These are phyloP conservation scores for Emericellopsis cladophorae DNA, from an alignment of 2,329 filamentous ascomycete genomes.

Conservation along the genomic window DNA sequence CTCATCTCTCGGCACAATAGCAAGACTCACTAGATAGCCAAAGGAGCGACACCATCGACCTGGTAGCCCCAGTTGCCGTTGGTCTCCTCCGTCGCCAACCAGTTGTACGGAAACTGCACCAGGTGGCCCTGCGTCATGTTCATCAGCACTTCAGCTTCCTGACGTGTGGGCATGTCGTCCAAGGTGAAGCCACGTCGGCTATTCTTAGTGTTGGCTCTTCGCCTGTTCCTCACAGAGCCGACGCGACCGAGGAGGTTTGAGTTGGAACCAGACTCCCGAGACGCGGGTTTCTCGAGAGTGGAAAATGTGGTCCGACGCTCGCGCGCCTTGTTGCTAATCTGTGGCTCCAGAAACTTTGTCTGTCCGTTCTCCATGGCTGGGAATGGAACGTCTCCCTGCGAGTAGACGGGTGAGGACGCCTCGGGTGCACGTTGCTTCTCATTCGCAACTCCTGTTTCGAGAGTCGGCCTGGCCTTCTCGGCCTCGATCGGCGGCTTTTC, in stretches of 20 bases:
- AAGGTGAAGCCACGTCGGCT: slow-evolving; percentile 51
- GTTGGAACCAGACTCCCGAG: slow-evolving; percentile 17
- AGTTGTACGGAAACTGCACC: slow-evolving; percentile 91
- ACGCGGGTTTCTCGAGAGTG: slow-evolving; percentile 33
- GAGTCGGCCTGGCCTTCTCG: not conserved
- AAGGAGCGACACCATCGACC: slow-evolving; percentile 86
- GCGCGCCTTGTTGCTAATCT: slow-evolving; percentile 18
- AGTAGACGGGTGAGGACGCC: slow-evolving; percentile 25
- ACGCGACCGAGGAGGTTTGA: slow-evolving; percentile 16
- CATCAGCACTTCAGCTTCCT: slow-evolving; percentile 72
- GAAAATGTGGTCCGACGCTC: slow-evolving; percentile 46
- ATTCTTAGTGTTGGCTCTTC: slow-evolving; percentile 58
- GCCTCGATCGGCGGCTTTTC: slow-evolving; percentile 23
- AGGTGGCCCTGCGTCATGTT: slow-evolving; percentile 76
- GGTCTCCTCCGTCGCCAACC: slow-evolving; percentile 81
- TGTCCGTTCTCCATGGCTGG: slow-evolving; percentile 29
- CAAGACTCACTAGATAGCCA: slow-evolving; percentile 87
- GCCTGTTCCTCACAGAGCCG: slow-evolving; percentile 46
- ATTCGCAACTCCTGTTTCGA: not conserved
- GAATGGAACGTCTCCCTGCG: slow-evolving; percentile 30
- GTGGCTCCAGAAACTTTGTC: slow-evolving; percentile 18
- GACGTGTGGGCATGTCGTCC: slow-evolving; percentile 64
- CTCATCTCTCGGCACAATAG: no score
- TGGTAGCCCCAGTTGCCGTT: slow-evolving; percentile 96
- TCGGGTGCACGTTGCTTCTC: slow-evolving; percentile 13